Evolutionary conservation across 257 asterid genomes (phyloP).

Genomic region (Fraxinus americana): DNA sequence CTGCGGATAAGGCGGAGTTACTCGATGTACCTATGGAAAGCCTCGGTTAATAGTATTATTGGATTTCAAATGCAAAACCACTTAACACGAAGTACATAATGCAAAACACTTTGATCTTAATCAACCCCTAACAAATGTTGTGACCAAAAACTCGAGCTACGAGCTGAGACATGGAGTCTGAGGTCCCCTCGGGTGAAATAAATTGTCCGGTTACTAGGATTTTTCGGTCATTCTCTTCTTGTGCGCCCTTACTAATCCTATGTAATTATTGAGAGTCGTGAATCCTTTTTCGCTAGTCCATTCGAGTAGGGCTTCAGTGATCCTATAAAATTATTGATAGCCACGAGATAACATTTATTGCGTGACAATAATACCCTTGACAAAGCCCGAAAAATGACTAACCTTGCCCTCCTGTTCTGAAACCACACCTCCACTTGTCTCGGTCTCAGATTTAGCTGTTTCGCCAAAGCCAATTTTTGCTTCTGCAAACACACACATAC

Average conservation of each 20-base stretch:
- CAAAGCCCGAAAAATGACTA: slow-evolving; percentile 18
- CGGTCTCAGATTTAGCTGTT: slow-evolving; percentile 78
- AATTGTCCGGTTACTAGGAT: no score
- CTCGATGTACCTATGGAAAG: neutral
- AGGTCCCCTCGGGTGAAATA: neutral
- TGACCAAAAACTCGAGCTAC: neutral
- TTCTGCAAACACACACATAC: slow-evolving; percentile 51
- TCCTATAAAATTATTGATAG: neutral
- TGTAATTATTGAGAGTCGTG: neutral
- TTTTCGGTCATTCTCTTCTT: neutral
- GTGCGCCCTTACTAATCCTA: neutral
- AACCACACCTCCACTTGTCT: slow-evolving; percentile 99
- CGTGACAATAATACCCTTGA: slow-evolving; percentile 41
- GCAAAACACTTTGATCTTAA: neutral
- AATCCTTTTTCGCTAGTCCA: neutral
- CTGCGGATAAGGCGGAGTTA: neutral
- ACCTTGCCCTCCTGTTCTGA: slow-evolving; percentile 99
- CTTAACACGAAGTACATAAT: neutral
- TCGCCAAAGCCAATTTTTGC: slow-evolving; percentile 85
- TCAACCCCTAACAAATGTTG: neutral
- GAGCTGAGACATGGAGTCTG: neutral
- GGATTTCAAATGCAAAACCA: neutral
- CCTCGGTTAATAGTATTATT: neutral
- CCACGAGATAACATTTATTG: neutral
- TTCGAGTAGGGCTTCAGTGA: neutral